Base-by-base conservation (phyloP, 768 basidiomycete species). In the Austroboletus festivus region DNA sequence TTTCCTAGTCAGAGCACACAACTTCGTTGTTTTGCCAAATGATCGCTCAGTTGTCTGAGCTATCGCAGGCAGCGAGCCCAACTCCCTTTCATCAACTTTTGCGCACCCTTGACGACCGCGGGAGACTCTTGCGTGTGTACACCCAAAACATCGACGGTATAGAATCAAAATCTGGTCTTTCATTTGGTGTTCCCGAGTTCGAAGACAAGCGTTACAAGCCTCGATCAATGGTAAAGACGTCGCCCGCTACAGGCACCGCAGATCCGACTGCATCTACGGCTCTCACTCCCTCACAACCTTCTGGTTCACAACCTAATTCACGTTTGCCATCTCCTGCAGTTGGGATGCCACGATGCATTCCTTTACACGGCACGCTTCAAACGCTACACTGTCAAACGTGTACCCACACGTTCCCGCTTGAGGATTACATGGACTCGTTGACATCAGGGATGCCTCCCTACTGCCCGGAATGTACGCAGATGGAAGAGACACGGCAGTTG, bases 81-180 rank as follows among this genome's bases (percentile, higher is more conserved):
- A 93, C 93, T 4, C 72, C 83, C 1, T 94, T 94, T 59, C 93
- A 95, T 62, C 68, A 75, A 11, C 70, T 89, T 21, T 80, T 95
- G 24, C 85, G 84, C 37, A 61, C 75, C 24, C 80, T 94, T 24
- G 89, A 94, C 59, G 77, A 84, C 51, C 75, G 83, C 31, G 86
- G 88, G 4, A 78, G 79, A 52, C 79, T 95, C 4, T 76, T 93
- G 31, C 78, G 93, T 21, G 89, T 92, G 2, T 95, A 94, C 67
- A 93, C 93, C 0, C 93, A 95, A 72, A 94, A 95, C 68, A 94
- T 94, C 51, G 93, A 95, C 63, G 85, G 83, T 21, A 82, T 95
- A 35, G 93, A 95, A 63, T 73, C 74, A 50, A 92, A 91, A 64
- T 85, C 80, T n/a, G 93, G 93, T 4, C 77, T 95, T 10, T 82